These are phyloP conservation scores for Trichoderma atrobrunneum DNA, from an alignment of 2,329 filamentous ascomycete genomes.

Conservation along the genomic window DNA sequence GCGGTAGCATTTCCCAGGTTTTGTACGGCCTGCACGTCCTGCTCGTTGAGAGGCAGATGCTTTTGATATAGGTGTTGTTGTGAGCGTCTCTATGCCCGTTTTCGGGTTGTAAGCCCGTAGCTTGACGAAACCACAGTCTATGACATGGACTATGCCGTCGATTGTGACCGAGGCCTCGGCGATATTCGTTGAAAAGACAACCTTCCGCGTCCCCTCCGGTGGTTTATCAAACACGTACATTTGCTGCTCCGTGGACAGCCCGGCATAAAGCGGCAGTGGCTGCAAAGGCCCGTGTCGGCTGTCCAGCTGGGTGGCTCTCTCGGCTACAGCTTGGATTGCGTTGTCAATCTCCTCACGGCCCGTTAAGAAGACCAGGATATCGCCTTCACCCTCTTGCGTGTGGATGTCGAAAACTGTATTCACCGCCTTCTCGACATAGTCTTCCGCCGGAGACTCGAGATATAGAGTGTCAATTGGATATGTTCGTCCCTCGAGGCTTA, in stretches of 20 bases:
- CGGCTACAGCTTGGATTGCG: slow-evolving; percentile 73
- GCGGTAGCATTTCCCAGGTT: slow-evolving; percentile 88
- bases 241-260: slow-evolving; percentile 84
- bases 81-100: slow-evolving; percentile 85
- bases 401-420: slow-evolving; percentile 88
- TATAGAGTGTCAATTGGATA: slow-evolving; percentile 88
- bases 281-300: slow-evolving; percentile 30
- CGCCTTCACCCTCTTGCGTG: slow-evolving; percentile 72
- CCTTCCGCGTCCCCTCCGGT: slow-evolving; percentile 78
- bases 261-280: slow-evolving; percentile 78
- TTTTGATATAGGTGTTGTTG: slow-evolving; percentile 78
- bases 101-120: slow-evolving; percentile 78
- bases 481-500: slow-evolving; percentile 82
- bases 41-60: slow-evolving; percentile 90
- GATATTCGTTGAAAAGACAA: slow-evolving; percentile 93
- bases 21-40: slow-evolving; percentile 84
- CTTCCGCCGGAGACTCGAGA: slow-evolving; percentile 70
- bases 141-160: slow-evolving; percentile 83
- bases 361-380: slow-evolving; percentile 88
- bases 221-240: slow-evolving; percentile 91
- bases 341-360: slow-evolving; percentile 90
- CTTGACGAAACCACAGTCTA: slow-evolving; percentile 91
- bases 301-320: slow-evolving; percentile 62
- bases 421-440: slow-evolving; percentile 82
- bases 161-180: slow-evolving; percentile 96